Evolutionary conservation across 1,284 basidiomycete genomes (phyloP).

Genomic region (Leccinum huronense): DNA sequence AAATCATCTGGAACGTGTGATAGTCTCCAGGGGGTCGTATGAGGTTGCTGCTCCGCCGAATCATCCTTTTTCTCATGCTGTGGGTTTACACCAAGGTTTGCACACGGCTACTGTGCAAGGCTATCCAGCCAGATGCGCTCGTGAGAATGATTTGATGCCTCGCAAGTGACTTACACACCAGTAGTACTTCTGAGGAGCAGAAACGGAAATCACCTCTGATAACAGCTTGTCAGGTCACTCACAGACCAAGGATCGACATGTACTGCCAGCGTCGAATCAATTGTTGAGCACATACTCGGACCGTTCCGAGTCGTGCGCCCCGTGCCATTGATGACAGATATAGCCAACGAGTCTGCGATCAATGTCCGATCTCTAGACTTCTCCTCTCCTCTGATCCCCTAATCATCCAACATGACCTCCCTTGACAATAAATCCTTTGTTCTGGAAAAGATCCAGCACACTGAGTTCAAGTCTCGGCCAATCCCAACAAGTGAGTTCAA

Average conservation of each 20-base stretch:
- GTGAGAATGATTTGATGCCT: neutral
- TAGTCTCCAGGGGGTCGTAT: neutral
- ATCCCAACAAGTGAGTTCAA: conserved; percentile 65
- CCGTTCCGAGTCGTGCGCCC: conserved; percentile 2
- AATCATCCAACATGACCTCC: conserved; percentile 43
- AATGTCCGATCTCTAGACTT: neutral
- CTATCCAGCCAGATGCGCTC: neutral
- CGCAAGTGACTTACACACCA: neutral
- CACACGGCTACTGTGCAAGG: neutral
- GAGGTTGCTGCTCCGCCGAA: neutral
- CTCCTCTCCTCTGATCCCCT: neutral
- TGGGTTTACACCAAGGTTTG: neutral
- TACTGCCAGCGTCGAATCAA: neutral
- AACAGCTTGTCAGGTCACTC: neutral
- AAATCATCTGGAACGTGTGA: neutral
- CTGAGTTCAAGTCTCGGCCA: conserved; percentile 73
- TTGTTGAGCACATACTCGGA: conserved; percentile 9
- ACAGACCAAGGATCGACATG: neutral
- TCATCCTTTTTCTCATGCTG: neutral
- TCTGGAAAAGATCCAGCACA: conserved; percentile 69
- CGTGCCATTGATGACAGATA: neutral
- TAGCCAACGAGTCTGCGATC: neutral
- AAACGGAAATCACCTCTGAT: neutral
- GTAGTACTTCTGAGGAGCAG: neutral
- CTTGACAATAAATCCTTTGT: conserved; percentile 77